Base-by-base conservation (phyloP, 768 basidiomycete genomes). In the Mycena olivaceomarginata region DNA sequence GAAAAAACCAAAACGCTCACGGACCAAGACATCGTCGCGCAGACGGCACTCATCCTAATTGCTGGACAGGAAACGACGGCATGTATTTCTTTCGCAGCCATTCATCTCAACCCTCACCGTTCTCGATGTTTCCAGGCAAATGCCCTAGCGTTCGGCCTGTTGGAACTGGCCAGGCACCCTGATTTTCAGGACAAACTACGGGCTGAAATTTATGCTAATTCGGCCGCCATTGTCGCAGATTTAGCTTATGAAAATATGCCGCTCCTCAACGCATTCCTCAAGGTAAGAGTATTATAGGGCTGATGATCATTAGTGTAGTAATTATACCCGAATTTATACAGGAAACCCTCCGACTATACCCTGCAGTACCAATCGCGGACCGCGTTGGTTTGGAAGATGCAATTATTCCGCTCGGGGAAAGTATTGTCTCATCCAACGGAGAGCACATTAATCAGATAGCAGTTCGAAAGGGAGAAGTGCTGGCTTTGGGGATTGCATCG, bases 291-390 rank as follows among this genome's bases (percentile, higher is more conserved):
- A 45, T 1, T 45, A 45, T 45, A 8, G 43, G 2, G 15, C 43
- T 45, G 43, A 45, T 45, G 10, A 45, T 15, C 4, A 31, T 2
- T 31, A 31, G 43, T 45, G 11, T 25, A 77, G 72, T 71, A 77
- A 64, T 69, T 53, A 4, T 31, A 66, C 73, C 22, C 65, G 76
- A 10, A 18, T 67, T 5, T 69, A 77, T 64, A 67, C 76, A 31
- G 31, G 31, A 31, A 31, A 31, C 31, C 31, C 31, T 31, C 31
- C 31, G 31, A 31, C 31, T 31, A 12, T 40, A 20, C 37, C 56
- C 0, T 64, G 40, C 31, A 31, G 31, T 31, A 3, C 31, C 31
- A 31, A 2, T 31, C 5, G n/a, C 18, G 60, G 80, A 76, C 18
- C 74, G 70, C 62, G 45, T 76, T 31, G 68, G 65, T 18, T 4